Evolutionary conservation across 805 yeast species (phyloP).

Genomic region (Komagataella populi): DNA sequence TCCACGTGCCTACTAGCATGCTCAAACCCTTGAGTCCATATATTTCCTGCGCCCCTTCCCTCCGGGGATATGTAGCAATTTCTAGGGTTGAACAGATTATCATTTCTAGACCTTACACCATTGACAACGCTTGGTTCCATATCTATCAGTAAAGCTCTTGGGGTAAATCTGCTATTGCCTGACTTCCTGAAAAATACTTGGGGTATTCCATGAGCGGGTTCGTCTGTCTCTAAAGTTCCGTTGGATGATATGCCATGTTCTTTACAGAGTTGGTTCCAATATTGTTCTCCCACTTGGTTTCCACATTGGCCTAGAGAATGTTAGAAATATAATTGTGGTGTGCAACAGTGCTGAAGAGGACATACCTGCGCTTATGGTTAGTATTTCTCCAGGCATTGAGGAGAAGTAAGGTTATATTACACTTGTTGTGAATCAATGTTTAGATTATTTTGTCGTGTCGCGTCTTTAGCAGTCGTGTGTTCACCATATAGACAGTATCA

Average conservation of each 20-base stretch:
- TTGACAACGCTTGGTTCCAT: conserved; percentile 82
- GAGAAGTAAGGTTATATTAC: not conserved
- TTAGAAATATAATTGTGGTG: conserved; percentile 2
- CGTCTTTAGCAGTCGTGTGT: not conserved
- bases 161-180: conserved; percentile 64
- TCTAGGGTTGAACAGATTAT: conserved; percentile 69
- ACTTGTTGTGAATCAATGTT: not conserved
- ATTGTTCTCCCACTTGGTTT: conserved; percentile 84
- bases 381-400: conserved; percentile 44
- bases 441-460: not conserved
- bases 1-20: conserved; percentile 61
- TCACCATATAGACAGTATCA: not conserved
- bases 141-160: conserved; percentile 77
- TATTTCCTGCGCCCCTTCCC: conserved; percentile 92
- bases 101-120: conserved; percentile 32
- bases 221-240: conserved; percentile 30
- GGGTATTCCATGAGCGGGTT: conserved; percentile 51
- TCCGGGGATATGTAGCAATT: conserved; percentile 67
- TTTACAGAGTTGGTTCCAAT: conserved; percentile 78
- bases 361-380: conserved; percentile 51
- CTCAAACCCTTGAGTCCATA: conserved; percentile 85
- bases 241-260: conserved; percentile 78
- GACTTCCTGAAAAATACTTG: conserved; percentile 72
- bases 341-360: conserved; percentile 1
- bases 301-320: conserved; percentile 72